Percentiles rank a stretch among this genome's conserved stretches.
These are phyloP conservation scores for Termitomyces sp. DNA, from an alignment of 768 basidiomycete genomes.

Conservation along the genomic window DNA sequence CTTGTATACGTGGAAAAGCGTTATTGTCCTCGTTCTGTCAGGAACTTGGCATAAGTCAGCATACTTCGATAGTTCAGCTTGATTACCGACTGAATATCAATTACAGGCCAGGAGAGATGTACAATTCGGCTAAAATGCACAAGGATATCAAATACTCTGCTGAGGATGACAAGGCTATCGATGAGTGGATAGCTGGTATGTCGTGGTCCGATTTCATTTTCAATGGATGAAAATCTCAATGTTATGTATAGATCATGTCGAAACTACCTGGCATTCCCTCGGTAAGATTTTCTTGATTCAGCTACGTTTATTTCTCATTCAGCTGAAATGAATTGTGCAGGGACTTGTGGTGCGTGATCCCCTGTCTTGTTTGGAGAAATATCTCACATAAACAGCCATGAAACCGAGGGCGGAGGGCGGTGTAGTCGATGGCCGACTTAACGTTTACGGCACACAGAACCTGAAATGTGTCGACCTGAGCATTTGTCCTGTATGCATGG, in stretches of 20 bases:
- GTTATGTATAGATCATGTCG: slow-evolving; percentile 50
- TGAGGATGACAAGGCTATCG: slow-evolving; percentile 69
- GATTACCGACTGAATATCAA: background rate
- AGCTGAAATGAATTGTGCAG: slow-evolving; percentile 13
- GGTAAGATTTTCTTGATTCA: slow-evolving; percentile 26
- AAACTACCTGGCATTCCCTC: slow-evolving; percentile 74
- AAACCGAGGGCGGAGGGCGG: slow-evolving; percentile 62
- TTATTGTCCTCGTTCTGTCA: slow-evolving; percentile 4
- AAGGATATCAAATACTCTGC: slow-evolving; percentile 61
- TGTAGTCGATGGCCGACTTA: slow-evolving; percentile 59
- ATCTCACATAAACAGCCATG: slow-evolving; percentile 38
- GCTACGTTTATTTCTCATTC: background rate
- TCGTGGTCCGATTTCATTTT: background rate
- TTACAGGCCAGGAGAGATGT: slow-evolving; percentile 42
- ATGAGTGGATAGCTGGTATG: slow-evolving; percentile 56
- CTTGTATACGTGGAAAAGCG: background rate
- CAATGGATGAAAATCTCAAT: background rate
- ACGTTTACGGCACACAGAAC: slow-evolving; percentile 61
- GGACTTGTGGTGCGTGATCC: slow-evolving; percentile 36
- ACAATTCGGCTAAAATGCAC: slow-evolving; percentile 51
- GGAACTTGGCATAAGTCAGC: slow-evolving; percentile 50
- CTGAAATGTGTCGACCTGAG: slow-evolving; percentile 65
- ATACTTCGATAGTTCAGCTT: background rate
- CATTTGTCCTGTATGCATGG: slow-evolving; percentile 58
- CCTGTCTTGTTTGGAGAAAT: background rate